A percentile compares a stretch with the other conserved stretches of the same genome.
Evolutionary conservation across 164 flowering plant genomes (phyloP).

Genomic region (Protea cynaroides): DNA sequence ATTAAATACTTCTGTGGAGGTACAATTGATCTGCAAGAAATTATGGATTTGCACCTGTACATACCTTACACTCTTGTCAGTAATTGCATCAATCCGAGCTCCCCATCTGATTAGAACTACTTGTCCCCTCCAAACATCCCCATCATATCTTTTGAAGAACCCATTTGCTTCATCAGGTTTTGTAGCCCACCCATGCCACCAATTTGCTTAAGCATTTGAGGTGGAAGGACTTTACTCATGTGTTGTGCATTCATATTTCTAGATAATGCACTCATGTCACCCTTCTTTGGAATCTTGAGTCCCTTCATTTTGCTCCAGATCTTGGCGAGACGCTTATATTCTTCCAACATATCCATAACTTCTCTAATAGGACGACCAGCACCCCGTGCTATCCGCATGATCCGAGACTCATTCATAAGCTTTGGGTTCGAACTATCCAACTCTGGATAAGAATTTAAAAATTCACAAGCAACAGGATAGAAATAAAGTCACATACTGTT

Average conservation of each 20-base stretch:
- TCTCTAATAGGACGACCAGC: constrained; percentile 67
- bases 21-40: background rate
- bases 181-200: constrained; percentile 97
- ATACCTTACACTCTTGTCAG: background rate
- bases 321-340: constrained; percentile 93
- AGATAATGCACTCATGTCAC: constrained; percentile 89
- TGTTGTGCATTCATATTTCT: constrained; percentile 94
- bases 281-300: constrained; percentile 91
- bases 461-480: background rate
- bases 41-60: background rate
- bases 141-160: constrained; percentile 81
- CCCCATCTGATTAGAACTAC: constrained; percentile 10
- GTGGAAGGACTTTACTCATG: constrained; percentile 95
- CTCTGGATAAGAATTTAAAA: constrained; percentile 40
- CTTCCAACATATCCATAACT: constrained; percentile 93
- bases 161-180: constrained; percentile 96
- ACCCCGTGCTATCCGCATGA: constrained; percentile 87
- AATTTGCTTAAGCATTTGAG: constrained; percentile 89
- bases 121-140: constrained; percentile 77
- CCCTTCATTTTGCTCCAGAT: constrained; percentile 98
- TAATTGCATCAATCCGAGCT: background rate
- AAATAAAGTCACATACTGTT: background rate
- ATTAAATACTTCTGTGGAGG: background rate
- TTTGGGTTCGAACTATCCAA: constrained; percentile 93
- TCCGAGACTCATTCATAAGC: constrained; percentile 79